These are phyloP conservation scores for Skeletonema menzelii DNA, from an alignment of 108 stramenopile species.

Conservation along the genomic window DNA sequence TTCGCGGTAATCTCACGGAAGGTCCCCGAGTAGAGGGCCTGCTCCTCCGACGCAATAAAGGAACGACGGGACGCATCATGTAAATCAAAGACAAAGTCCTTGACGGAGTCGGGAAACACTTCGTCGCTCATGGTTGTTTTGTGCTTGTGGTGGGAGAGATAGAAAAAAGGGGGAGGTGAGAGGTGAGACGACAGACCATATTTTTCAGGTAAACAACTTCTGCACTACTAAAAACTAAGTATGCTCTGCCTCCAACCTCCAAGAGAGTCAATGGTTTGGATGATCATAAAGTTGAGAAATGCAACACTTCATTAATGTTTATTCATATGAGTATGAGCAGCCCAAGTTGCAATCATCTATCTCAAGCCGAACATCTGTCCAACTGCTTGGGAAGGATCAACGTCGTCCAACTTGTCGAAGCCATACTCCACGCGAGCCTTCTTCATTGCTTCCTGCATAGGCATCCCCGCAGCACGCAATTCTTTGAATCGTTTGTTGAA, in stretches of 20 bases:
- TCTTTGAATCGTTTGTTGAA: conserved; percentile 63
- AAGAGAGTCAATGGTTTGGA: no score
- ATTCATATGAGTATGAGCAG: no score
- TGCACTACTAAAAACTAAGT: no score
- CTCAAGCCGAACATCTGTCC: conserved; percentile 70
- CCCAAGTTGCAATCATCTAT: background rate
- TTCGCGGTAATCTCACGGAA: conserved; percentile 74
- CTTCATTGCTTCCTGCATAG: conserved; percentile 13
- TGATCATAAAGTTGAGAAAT: no score
- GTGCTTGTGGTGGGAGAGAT: background rate
- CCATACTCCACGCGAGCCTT: background rate
- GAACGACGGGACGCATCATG: conserved; percentile 83
- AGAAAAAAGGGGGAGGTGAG: no score
- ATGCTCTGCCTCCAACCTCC: no score
- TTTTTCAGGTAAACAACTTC: no score
- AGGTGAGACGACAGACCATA: no score
- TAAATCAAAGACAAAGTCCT: conserved; percentile 93
- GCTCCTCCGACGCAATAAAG: conserved; percentile 77
- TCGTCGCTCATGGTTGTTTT: conserved; percentile 29
- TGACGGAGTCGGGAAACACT: conserved; percentile 69
- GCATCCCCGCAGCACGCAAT: conserved; percentile 50
- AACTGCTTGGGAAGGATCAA: conserved; percentile 47
- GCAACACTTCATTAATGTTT: no score
- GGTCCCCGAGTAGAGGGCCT: conserved; percentile 51
- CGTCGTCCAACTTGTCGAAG: background rate